Evolutionary conservation across 176 grass and related monocot species (phyloP).

Genomic region (Bolboschoenus planiculmis): DNA sequence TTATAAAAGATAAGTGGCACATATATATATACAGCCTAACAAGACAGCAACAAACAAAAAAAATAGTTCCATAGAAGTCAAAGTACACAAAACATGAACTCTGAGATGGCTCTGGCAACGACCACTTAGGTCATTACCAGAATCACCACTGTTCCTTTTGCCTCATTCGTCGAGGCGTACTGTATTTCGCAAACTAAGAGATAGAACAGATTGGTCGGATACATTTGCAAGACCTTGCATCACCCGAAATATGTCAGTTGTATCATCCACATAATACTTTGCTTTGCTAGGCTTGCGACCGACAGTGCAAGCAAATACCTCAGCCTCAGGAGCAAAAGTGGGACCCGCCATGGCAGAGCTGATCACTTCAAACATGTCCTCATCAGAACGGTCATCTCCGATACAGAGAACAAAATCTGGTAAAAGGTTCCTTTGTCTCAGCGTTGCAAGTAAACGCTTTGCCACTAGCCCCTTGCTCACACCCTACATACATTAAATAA

Average conservation of each 20-base stretch:
- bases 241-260: slow-evolving; percentile 54
- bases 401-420: slow-evolving; percentile 81
- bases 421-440: slow-evolving; percentile 33
- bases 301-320: slow-evolving; percentile 86
- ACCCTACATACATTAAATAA: slow-evolving; percentile 30
- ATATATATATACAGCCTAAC: background rate
- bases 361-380: slow-evolving; percentile 99
- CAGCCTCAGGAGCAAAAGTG: slow-evolving; percentile 29
- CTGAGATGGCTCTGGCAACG: background rate
- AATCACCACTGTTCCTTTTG: background rate
- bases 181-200: slow-evolving; percentile 11
- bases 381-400: slow-evolving; percentile 77
- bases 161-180: background rate
- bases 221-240: slow-evolving; percentile 70
- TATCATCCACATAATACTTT: slow-evolving; percentile 92
- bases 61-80: background rate
- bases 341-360: slow-evolving; percentile 22
- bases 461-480: slow-evolving; percentile 77
- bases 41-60: background rate
- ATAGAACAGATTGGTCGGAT: slow-evolving; percentile 37
- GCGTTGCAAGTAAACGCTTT: slow-evolving; percentile 42
- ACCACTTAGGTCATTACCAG: background rate
- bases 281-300: slow-evolving; percentile 93
- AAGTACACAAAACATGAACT: background rate
- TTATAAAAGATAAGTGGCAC: background rate